A percentile compares a stretch with the other conserved stretches of the same genome.
Evolutionary conservation across 306 rosid species (phyloP).

Genomic region (Nissolia schottii): DNA sequence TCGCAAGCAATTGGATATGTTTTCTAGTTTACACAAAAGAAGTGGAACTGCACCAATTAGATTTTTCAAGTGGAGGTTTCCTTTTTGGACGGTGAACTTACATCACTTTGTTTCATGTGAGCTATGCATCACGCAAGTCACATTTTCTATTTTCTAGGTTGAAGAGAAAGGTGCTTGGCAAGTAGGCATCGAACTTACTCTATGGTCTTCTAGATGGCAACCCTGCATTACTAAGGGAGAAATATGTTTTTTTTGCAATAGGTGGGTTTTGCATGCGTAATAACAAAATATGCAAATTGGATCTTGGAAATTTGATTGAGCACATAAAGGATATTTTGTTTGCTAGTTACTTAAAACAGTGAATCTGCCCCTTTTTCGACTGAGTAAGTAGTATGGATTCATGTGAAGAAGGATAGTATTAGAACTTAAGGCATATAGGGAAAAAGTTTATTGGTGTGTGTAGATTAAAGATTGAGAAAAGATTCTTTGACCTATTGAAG

Average conservation of each 20-base stretch:
- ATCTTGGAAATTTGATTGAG: constrained; percentile 11
- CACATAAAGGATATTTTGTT: not conserved
- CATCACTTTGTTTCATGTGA: not conserved
- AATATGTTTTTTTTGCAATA: not conserved
- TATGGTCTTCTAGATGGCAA: not conserved
- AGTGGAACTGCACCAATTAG: not conserved
- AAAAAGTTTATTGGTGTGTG: not conserved
- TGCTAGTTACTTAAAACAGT: not conserved
- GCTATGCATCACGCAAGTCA: not conserved
- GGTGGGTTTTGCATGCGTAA: constrained; percentile 7
- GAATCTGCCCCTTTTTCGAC: constrained; percentile 9
- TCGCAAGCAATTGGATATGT: not conserved
- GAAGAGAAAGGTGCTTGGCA: not conserved
- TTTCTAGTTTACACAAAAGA: not conserved
- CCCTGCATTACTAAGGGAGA: not conserved
- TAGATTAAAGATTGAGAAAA: not conserved
- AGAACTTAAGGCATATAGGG: not conserved
- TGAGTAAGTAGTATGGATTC: not conserved
- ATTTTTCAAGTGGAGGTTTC: not conserved
- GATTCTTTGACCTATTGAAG: not conserved
- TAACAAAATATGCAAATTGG: not conserved
- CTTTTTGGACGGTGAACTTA: not conserved
- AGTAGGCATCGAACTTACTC: not conserved
- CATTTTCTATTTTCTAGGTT: constrained; percentile 14
- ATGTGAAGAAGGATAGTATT: not conserved